Base-by-base conservation (phyloP, 768 basidiomycete genomes). In the Solioccasus polychromus region DNA sequence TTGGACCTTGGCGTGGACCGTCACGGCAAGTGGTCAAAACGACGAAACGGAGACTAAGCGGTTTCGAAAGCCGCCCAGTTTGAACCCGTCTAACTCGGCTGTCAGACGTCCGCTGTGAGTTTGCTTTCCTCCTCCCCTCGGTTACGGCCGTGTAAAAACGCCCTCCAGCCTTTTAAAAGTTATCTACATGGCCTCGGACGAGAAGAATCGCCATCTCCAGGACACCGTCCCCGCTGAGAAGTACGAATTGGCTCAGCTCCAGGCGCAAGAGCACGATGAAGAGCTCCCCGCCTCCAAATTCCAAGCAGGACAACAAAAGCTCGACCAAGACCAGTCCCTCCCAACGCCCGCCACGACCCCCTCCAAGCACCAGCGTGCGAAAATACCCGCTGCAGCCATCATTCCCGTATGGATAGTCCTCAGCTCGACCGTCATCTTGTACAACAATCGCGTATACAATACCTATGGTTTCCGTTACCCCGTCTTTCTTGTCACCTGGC, bases 361-460 rank as follows among this genome's bases (percentile, higher is more conserved):
- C 3, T 48, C 68, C 8, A 66, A 74, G 18, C 58, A 66, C 3
- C 61, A 68, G 8, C 80, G 78, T 44, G 53, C 71, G n/a, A 80
- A 76, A 59, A 66, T 88, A 23, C 77, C 87, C 11, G 76, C 87
- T 1, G 61, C 81, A 1, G 69, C 76, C 45, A 88, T 93, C 59
- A 90, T 96, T 45, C 93, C 91, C 22, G 71, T 95, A 45, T 98
- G 95, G 95, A 97, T 96, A 59, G 70, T 80, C 17, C 84, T 95
- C 55, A 88, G 84, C 53, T 91, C 92, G 20, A 64, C 81, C 8
- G 94, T 97, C 63, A 97, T 97, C 70, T 82, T 96, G 48, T 96
- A 97, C 80, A 96, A 96, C 79, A 95, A 92, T 67, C 83, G 83
- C 62, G 68, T 90, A 55, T 92, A 89, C 75, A 88, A 88, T 68